Evolutionary conservation across 1,139 yeast species (phyloP).

Genomic region (Geotrichum phurueaensis): DNA sequence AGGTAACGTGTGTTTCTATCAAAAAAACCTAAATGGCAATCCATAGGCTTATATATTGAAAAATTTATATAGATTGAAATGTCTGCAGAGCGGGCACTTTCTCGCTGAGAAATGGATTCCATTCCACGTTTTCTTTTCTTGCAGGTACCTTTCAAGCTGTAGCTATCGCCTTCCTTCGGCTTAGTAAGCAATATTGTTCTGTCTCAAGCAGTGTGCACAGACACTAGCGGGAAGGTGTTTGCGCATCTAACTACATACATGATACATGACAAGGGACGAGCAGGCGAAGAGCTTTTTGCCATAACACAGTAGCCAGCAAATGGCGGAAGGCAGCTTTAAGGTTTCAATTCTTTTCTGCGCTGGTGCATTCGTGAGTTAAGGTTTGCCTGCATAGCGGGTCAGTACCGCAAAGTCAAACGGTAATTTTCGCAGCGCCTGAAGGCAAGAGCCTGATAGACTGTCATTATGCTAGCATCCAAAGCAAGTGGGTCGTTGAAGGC

Average conservation of each 20-base stretch:
- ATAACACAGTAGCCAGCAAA: not conserved
- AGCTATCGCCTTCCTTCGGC: not conserved
- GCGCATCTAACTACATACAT: not conserved
- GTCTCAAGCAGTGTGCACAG: not conserved
- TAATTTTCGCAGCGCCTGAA: not conserved
- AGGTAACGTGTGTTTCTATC: no score
- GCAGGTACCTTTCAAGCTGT: not conserved
- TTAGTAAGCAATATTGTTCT: not conserved
- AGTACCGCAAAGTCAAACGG: not conserved
- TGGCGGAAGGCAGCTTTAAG: not conserved
- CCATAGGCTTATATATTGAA: not conserved
- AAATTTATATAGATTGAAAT: not conserved
- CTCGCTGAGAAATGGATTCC: not conserved
- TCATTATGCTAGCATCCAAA: not conserved
- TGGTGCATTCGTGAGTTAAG: not conserved
- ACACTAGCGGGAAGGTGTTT: not conserved
- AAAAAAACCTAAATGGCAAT: not conserved
- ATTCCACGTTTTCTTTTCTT: not conserved
- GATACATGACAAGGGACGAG: not conserved
- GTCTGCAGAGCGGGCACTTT: not conserved
- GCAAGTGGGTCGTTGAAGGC: not conserved
- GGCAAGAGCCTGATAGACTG: not conserved
- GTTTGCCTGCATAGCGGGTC: not conserved
- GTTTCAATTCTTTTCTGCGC: not conserved
- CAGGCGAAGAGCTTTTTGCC: not conserved